Conservation (phyloP, 306 rosid genomes). For the Vigna reflexopilosa region DNA sequence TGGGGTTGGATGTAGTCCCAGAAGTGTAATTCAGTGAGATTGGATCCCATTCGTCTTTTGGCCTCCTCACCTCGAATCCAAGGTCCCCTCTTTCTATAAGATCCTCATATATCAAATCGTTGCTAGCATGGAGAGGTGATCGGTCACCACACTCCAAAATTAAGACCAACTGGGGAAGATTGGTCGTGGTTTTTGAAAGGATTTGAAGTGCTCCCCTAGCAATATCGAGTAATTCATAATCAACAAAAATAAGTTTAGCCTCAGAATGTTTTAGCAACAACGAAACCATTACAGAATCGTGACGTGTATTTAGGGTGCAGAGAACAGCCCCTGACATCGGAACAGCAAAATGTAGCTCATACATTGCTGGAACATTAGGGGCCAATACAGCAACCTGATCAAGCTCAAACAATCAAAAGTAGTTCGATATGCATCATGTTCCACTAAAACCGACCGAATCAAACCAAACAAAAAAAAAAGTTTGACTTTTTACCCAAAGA, state of each 20-base stretch:
- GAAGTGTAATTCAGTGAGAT: slow-evolving; percentile 88
- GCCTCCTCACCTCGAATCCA: slow-evolving; percentile 63
- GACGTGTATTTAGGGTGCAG: slow-evolving; percentile 74
- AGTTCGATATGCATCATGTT: neutral
- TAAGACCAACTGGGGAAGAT: slow-evolving; percentile 59
- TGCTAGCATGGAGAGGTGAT: slow-evolving; percentile 10
- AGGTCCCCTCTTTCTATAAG: slow-evolving; percentile 60
- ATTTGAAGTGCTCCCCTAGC: slow-evolving; percentile 67
- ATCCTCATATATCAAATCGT: slow-evolving; percentile 62
- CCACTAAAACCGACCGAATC: neutral
- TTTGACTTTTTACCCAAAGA: neutral
- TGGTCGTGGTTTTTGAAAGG: slow-evolving; percentile 50
- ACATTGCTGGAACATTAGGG: slow-evolving; percentile 82
- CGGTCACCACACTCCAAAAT: slow-evolving; percentile 56
- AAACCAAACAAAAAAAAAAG: neutral
- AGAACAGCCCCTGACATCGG: slow-evolving; percentile 93
- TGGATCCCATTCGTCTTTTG: slow-evolving; percentile 79
- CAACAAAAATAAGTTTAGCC: slow-evolving; percentile 74
- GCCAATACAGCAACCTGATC: slow-evolving; percentile 83
- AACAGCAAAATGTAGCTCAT: slow-evolving; percentile 85
- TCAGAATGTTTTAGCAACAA: slow-evolving; percentile 68
- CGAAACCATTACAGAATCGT: slow-evolving; percentile 68
- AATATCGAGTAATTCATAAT: slow-evolving; percentile 59
- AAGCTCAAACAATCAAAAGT: neutral
- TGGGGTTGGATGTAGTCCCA: slow-evolving; percentile 93